These are phyloP conservation scores for Mortierella sp. DNA, from an alignment of 371 early-diverging fungal genomes.

Conservation along the genomic window DNA sequence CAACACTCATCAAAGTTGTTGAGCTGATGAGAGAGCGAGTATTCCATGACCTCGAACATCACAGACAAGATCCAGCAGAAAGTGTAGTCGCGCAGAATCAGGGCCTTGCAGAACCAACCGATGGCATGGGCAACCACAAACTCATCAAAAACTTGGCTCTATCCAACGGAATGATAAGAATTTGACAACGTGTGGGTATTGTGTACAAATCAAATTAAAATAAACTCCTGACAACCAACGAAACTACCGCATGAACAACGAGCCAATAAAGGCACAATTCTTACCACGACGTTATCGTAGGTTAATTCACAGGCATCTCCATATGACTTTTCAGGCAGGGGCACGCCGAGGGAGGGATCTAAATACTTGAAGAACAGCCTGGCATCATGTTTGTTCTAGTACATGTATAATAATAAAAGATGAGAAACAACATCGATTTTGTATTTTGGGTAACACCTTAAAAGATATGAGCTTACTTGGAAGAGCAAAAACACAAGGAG, in stretches of 20 bases:
- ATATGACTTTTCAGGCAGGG: constrained; percentile 92
- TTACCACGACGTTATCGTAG: constrained; percentile 80
- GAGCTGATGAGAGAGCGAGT: constrained; percentile 94
- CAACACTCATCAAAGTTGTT: constrained; percentile 99
- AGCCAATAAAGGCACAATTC: constrained; percentile 15
- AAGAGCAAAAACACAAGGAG: constrained; percentile 90
- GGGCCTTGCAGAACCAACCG: constrained; percentile 95
- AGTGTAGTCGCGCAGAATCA: constrained; percentile 93
- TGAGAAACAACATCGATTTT: background rate
- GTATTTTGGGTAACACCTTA: background rate
- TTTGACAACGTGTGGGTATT: background rate
- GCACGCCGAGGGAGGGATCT: constrained; percentile 84
- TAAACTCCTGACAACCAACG: background rate
- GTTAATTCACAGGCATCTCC: constrained; percentile 90
- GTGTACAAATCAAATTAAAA: background rate
- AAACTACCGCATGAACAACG: background rate
- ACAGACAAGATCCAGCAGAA: constrained; percentile 96
- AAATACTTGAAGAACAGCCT: constrained; percentile 82
- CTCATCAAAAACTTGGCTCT: constrained; percentile 89
- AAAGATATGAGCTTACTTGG: constrained; percentile 69
- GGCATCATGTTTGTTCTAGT: constrained; percentile 88
- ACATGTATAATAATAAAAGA: background rate
- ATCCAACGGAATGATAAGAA: constrained; percentile 8
- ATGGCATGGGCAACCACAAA: constrained; percentile 94
- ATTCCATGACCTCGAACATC: constrained; percentile 95